These are phyloP conservation scores for Calonectria hawksworthii DNA, from an alignment of 2,329 filamentous ascomycete genomes.

Conservation along the genomic window DNA sequence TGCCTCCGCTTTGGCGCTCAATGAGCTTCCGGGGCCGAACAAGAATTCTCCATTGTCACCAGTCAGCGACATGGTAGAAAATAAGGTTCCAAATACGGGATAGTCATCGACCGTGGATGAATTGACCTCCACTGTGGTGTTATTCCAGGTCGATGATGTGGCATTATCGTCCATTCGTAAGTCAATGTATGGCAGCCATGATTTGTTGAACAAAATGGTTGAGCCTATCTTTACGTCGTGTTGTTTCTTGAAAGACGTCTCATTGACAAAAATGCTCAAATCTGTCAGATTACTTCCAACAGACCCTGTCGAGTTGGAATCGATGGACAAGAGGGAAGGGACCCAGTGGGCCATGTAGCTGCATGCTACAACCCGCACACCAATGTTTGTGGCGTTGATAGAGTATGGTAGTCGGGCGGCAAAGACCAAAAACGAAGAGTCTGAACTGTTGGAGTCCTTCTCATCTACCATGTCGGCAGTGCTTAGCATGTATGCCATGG, in stretches of 20 bases:
- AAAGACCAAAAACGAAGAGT: neutral
- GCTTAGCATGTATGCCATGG: neutral
- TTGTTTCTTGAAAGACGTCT: neutral
- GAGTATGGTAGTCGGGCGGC: neutral
- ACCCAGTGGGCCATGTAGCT: slow-evolving; percentile 18
- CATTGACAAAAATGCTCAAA: neutral
- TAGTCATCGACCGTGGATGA: neutral
- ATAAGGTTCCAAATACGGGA: neutral
- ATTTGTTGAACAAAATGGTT: neutral
- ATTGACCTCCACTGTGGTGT: neutral
- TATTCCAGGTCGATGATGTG: neutral
- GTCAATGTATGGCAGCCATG: neutral
- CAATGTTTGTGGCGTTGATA: neutral
- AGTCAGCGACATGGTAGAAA: neutral
- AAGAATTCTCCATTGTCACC: neutral
- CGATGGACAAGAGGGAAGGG: neutral
- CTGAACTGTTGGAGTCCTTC: neutral
- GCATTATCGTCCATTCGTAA: neutral
- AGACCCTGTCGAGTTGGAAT: neutral
- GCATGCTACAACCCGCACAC: neutral
- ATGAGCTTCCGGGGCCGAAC: neutral
- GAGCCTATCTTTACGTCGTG: neutral
- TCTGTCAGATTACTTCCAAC: slow-evolving; percentile 12
- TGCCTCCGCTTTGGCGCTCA: neutral
- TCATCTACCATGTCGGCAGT: neutral